Conservation (phyloP, 73 alveolate species). For the Paramecium caudatum region DNA sequence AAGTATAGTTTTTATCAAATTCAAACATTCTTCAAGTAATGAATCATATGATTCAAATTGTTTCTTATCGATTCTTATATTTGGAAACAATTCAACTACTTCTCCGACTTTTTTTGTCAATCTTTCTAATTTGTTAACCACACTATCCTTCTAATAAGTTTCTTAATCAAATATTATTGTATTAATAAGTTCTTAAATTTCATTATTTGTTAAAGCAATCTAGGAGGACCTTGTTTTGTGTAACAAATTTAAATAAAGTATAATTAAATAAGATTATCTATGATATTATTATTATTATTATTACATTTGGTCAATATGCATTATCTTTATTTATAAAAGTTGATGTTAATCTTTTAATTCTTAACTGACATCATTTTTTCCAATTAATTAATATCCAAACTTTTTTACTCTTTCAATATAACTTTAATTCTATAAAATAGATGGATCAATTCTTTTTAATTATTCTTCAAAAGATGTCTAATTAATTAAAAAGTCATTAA, state of each 20-base stretch:
- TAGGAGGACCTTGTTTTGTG: neutral
- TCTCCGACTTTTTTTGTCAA: constrained; percentile 12
- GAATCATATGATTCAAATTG: constrained; percentile 11
- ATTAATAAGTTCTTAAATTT: constrained; percentile 17
- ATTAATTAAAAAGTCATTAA: neutral
- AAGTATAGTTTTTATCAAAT: constrained; percentile 13
- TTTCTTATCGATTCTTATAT: neutral
- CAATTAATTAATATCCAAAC: neutral
- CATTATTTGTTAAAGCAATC: neutral
- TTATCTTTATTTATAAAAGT: neutral
- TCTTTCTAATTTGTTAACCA: neutral
- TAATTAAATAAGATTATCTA: neutral
- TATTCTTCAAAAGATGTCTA: neutral
- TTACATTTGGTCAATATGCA: neutral
- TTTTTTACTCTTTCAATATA: neutral
- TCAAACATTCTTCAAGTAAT: neutral
- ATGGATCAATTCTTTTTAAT: neutral
- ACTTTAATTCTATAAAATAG: neutral
- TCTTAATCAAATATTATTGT: neutral
- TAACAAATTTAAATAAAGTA: neutral
- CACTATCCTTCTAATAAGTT: neutral
- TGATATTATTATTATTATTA: neutral
- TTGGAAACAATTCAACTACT: constrained; percentile 4
- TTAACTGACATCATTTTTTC: neutral
- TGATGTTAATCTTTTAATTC: neutral